These are phyloP conservation scores for Psilocybe cubensis DNA, from an alignment of 768 basidiomycete genomes.

Conservation along the genomic window DNA sequence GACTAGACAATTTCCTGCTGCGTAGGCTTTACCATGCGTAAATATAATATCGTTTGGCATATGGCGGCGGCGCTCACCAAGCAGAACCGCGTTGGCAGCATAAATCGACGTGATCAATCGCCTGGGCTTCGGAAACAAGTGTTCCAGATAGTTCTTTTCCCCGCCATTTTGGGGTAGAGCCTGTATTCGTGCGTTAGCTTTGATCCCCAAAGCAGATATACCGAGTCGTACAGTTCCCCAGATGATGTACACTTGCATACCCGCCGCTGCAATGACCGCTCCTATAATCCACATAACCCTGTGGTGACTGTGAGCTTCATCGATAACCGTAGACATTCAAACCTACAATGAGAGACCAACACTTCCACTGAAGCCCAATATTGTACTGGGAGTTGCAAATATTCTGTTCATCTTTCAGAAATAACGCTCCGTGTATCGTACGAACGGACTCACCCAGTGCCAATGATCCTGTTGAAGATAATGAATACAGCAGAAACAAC, in stretches of 20 bases:
- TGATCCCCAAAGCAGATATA: neutral
- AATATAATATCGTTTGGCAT: neutral
- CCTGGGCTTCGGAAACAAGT: constrained; percentile 55
- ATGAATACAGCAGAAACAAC: constrained; percentile 42
- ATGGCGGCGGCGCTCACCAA: constrained; percentile 32
- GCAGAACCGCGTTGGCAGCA: constrained; percentile 53
- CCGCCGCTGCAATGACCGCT: constrained; percentile 39
- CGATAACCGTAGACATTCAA: neutral
- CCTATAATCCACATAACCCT: constrained; percentile 46
- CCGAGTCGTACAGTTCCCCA: constrained; percentile 38
- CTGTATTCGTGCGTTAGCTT: constrained; percentile 21
- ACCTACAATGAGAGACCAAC: constrained; percentile 40
- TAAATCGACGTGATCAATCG: constrained; percentile 59
- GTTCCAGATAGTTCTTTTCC: constrained; percentile 72
- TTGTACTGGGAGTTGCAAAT: constrained; percentile 45
- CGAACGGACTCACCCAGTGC: constrained; percentile 38
- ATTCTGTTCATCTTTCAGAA: constrained; percentile 21
- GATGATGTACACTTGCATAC: constrained; percentile 43
- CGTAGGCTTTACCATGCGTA: constrained; percentile 10
- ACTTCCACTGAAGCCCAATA: constrained; percentile 40
- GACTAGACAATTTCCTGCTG: constrained; percentile 46
- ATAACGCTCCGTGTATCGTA: neutral
- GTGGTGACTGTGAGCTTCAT: neutral
- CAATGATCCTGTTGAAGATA: constrained; percentile 48
- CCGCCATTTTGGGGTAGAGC: constrained; percentile 65